Conservation (phyloP, 495 filamentous ascomycete genomes). For the Lasiosphaeria ovina region DNA sequence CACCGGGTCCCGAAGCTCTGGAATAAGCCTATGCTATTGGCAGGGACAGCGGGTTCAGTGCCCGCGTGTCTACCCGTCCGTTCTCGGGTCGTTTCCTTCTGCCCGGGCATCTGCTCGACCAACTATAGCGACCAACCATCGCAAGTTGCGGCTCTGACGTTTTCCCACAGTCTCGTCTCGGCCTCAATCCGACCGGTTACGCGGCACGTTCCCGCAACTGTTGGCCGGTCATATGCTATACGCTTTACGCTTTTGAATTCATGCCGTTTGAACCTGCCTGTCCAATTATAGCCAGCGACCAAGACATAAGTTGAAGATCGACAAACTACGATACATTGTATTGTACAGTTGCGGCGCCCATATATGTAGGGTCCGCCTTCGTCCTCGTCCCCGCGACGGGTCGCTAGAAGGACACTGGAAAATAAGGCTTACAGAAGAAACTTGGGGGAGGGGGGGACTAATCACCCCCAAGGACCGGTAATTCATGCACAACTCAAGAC, state of each 20-base stretch:
- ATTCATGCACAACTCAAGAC: slow-evolving; percentile 21
- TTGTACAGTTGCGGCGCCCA: slow-evolving; percentile 19
- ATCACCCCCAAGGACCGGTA: slow-evolving; percentile 9
- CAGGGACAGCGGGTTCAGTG: slow-evolving; percentile 9
- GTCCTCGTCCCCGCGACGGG: slow-evolving; percentile 7
- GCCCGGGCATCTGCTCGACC: slow-evolving; percentile 7
- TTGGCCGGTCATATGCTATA: too few species aligned
- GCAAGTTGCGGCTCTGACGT: slow-evolving; percentile 1
- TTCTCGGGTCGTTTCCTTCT: slow-evolving; percentile 12
- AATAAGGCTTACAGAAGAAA: slow-evolving; percentile 17
- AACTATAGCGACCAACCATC: not conserved
- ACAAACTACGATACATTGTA: slow-evolving; percentile 15
- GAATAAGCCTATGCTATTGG: slow-evolving; percentile 18
- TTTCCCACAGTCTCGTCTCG: not conserved
- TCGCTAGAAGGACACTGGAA: slow-evolving; percentile 21
- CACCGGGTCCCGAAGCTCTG: slow-evolving; percentile 11
- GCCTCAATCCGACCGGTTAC: too few species aligned
- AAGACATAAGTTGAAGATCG: too few species aligned
- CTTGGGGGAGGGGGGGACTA: slow-evolving; percentile 10
- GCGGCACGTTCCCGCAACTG: too few species aligned
- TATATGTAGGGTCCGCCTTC: not conserved
- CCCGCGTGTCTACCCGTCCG: slow-evolving; percentile 6
- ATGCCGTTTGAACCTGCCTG: too few species aligned
- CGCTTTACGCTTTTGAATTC: too few species aligned
- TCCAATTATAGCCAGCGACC: too few species aligned